These are phyloP conservation scores for Tieghemostelium lacteum DNA, from an alignment of 78 protist species.

Conservation along the genomic window DNA sequence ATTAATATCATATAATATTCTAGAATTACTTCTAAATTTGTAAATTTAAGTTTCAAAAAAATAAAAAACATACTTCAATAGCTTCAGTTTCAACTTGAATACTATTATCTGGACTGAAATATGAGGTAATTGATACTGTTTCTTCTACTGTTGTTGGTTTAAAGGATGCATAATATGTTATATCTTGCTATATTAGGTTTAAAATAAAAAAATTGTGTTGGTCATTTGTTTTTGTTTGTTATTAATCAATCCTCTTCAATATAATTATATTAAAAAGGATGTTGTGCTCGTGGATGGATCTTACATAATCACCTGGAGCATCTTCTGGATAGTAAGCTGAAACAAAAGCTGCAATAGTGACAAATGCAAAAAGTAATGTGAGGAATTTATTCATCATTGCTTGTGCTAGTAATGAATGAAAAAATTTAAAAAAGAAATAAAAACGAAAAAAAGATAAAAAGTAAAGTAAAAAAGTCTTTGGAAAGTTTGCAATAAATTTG, in stretches of 20 bases:
- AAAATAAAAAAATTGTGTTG: not conserved
- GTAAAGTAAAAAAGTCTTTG: too few species aligned
- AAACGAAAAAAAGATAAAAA: too few species aligned
- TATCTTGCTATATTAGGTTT: conserved; percentile 29
- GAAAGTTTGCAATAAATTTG: too few species aligned
- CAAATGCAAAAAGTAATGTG: too few species aligned
- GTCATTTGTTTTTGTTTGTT: not conserved
- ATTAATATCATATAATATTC: too few species aligned
- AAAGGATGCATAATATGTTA: conserved; percentile 32
- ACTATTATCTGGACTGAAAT: conserved; percentile 68
- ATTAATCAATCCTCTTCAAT: too few species aligned
- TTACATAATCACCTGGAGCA: conserved; percentile 1
- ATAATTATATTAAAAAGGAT: too few species aligned
- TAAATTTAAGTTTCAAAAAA: not conserved
- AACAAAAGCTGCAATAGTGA: too few species aligned
- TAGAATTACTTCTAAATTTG: not conserved
- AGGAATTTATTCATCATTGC: too few species aligned
- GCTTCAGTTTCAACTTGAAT: conserved; percentile 43
- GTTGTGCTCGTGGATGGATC: not conserved
- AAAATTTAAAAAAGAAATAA: too few species aligned
- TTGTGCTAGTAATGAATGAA: too few species aligned
- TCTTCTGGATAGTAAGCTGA: too few species aligned
- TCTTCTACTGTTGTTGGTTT: conserved; percentile 25
- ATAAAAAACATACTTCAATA: conserved; percentile 6
- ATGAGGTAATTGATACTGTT: conserved; percentile 31